Evolutionary conservation across 2,329 filamentous ascomycete genomes (phyloP), one percentile per base, ranked within the genome.

Genomic region (Fusarium nygamai): DNA sequence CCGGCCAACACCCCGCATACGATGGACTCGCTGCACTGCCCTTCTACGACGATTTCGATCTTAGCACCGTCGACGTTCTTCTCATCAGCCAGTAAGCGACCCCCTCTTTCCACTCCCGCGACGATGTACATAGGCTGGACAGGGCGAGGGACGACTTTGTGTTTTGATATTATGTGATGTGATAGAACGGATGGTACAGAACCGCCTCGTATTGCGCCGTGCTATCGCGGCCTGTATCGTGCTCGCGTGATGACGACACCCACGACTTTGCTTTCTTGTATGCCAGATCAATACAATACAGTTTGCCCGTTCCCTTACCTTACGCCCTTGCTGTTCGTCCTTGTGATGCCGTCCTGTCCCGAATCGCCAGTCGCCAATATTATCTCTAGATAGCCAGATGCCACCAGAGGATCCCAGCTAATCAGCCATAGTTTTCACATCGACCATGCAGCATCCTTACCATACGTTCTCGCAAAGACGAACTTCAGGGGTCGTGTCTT

Each of bases 41-140:
- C 0, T 99, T 98, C 85, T 99, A 98, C 84, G 96, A 99, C 82
- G 95, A 98, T 80, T 99, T 98, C 83, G 96, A 99, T 81, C 88
- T 99, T 27, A 98, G 96, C 84, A 98, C 94, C 4, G 95, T 99
- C 76, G 96, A 99, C 82, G 93, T 99, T 78, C 93, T 99, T 62
- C 88, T 99, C 75, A 98, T 99, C 80, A 98, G 95, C 91, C 96
- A 99, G 96, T 98, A 97, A 93, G 95, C 82, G 71, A 74, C 54
- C 69, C 67, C 66, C 56, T 68, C 48, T 56, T 60, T 59, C 71
- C 63, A 56, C 36, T 54, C 69, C 58, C 61, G 69, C 73, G 73
- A 76, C 67, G 72, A 76, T 67, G 71, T 76, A 71, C 43, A 44
- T 70, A 78, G 70, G 74, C 76, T 69, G 76, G 78, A 78, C 76